These are phyloP conservation scores for Yamadazyma sp. DNA, from an alignment of 1,139 yeast species.

Conservation along the genomic window DNA sequence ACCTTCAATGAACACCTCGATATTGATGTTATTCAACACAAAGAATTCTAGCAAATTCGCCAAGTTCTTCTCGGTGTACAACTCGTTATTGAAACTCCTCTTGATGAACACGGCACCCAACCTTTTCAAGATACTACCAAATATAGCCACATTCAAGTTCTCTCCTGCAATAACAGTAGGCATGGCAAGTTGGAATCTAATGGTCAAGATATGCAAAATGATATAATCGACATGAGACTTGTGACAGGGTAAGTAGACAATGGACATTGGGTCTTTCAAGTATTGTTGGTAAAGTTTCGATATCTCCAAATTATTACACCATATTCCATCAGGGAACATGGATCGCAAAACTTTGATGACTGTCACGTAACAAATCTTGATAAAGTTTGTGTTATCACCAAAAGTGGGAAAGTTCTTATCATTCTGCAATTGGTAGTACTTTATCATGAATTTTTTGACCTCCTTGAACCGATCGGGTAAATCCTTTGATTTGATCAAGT, in stretches of 20 bases:
- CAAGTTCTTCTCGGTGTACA: conserved; percentile 57
- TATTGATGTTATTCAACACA: conserved; percentile 49
- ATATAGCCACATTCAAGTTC: conserved; percentile 61
- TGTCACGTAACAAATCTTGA: conserved; percentile 40
- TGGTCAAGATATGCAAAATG: conserved; percentile 56
- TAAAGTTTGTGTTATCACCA: conserved; percentile 25
- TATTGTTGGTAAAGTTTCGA: conserved; percentile 31
- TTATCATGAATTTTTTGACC: conserved; percentile 42
- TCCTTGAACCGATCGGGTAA: conserved; percentile 34
- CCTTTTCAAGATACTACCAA: conserved; percentile 47
- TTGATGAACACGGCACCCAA: conserved; percentile 52
- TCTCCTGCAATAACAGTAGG: conserved; percentile 72
- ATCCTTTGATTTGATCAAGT: conserved; percentile 37
- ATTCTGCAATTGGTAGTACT: conserved; percentile 38
- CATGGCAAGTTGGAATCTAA: conserved; percentile 55
- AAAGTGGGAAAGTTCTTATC: conserved; percentile 35
- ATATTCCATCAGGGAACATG: conserved; percentile 48
- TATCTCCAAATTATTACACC: conserved; percentile 39
- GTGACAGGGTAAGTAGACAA: conserved; percentile 52
- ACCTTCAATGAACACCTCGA: conserved; percentile 69
- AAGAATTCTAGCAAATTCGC: conserved; percentile 55
- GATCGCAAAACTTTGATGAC: conserved; percentile 33
- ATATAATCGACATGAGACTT: conserved; percentile 68
- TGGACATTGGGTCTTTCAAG: conserved; percentile 43
- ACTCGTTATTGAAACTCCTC: conserved; percentile 48